phyloP scores from a whole-genome alignment of 306 rosid genomes.

The Urtica urens region DNA sequence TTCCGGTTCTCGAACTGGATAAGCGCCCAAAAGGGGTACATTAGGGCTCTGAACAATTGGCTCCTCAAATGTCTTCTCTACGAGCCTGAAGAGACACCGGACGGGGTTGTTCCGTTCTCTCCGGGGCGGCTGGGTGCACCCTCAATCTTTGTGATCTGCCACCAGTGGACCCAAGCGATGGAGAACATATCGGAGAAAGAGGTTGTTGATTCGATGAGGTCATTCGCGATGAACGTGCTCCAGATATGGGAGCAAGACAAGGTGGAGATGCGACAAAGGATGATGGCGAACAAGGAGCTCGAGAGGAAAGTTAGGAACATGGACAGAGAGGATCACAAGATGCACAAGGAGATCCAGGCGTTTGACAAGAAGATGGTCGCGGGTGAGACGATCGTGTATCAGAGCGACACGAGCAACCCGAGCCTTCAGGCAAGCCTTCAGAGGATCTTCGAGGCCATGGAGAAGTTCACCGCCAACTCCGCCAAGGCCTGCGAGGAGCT shows the following conservation, averaged over 20 bases:
- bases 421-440: constrained; percentile 76
- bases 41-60: constrained; percentile 81
- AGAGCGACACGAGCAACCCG: constrained; percentile 57
- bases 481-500: constrained; percentile 72
- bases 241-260: constrained; percentile 85
- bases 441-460: constrained; percentile 90
- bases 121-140: constrained; percentile 95
- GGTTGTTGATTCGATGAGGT: constrained; percentile 75
- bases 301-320: constrained; percentile 59
- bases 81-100: constrained; percentile 87
- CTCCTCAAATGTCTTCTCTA: constrained; percentile 65
- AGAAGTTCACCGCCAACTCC: constrained; percentile 63
- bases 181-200: constrained; percentile 82
- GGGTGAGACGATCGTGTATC: constrained; percentile 53
- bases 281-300: constrained; percentile 60
- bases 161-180: constrained; percentile 93
- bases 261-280: constrained; percentile 54
- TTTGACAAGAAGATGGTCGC: constrained; percentile 58
- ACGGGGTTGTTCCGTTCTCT: constrained; percentile 84
- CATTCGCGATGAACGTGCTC: constrained; percentile 58
- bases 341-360: constrained; percentile 82
- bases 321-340: constrained; percentile 81
- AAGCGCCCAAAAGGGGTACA: constrained; percentile 78
- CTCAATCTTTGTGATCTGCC: constrained; percentile 74
- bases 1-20: constrained; percentile 74